A percentile compares a stretch with the other conserved stretches of the same genome.
phyloP scores from a whole-genome alignment of 768 basidiomycete species.

The Kwoniella europaea region DNA sequence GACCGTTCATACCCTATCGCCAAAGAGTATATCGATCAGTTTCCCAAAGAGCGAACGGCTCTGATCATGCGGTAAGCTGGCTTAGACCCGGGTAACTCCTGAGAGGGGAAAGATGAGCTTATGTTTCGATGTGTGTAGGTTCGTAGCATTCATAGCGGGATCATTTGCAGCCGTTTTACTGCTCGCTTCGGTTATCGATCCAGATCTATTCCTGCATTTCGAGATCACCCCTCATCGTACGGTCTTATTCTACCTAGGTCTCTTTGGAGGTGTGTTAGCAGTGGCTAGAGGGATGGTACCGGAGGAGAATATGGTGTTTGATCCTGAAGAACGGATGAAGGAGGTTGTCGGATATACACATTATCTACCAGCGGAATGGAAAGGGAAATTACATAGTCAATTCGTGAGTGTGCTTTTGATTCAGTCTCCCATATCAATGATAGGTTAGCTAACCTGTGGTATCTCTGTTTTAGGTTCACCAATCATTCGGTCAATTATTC shows the following conservation, averaged over 20 bases:
- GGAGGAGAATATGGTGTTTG: conserved; percentile 89
- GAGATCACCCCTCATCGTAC: conserved; percentile 93
- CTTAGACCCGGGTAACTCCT: background rate
- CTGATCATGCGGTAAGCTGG: conserved; percentile 78
- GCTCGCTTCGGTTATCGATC: conserved; percentile 87
- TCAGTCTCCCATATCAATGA: too few relatives aligned
- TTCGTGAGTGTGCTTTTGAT: conserved; percentile 62
- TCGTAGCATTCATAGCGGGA: conserved; percentile 93
- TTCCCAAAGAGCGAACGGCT: conserved; percentile 91
- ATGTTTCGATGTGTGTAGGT: conserved; percentile 62
- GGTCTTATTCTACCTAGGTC: conserved; percentile 85
- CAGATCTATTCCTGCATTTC: conserved; percentile 89
- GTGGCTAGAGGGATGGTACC: conserved; percentile 94
- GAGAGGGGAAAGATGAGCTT: too few relatives aligned
- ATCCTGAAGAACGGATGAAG: conserved; percentile 88
- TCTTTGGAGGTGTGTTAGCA: conserved; percentile 87
- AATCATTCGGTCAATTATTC: conserved; percentile 89
- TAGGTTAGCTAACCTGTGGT: too few relatives aligned
- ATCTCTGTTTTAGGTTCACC: conserved; percentile 69
- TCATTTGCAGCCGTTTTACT: conserved; percentile 96
- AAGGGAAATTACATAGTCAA: conserved; percentile 83
- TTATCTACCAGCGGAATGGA: conserved; percentile 95
- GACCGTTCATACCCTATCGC: conserved; percentile 87
- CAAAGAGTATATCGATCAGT: conserved; percentile 95
- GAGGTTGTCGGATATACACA: conserved; percentile 94